Percentiles rank a stretch among this genome's conserved stretches.
These are phyloP conservation scores for Fusarium sp. DNA, from an alignment of 2,329 filamentous ascomycete genomes.

Conservation along the genomic window DNA sequence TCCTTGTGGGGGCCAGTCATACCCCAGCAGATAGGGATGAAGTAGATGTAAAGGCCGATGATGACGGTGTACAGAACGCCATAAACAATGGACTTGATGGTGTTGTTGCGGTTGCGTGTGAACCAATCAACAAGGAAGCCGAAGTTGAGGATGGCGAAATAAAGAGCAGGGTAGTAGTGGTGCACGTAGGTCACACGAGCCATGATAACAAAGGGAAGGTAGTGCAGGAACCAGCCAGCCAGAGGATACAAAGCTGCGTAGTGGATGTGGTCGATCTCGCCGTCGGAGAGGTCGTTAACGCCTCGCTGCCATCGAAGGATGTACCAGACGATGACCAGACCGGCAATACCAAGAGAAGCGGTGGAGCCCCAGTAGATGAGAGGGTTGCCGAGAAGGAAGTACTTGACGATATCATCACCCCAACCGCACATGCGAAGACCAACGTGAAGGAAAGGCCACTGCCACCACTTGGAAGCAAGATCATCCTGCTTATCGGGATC, in stretches of 20 bases:
- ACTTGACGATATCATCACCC: constrained; percentile 96
- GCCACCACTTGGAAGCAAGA: constrained; percentile 95
- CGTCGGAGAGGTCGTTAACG: constrained; percentile 81
- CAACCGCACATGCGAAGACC: constrained; percentile 98
- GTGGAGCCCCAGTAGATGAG: constrained; percentile 96
- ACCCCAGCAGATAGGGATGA: constrained; percentile 95
- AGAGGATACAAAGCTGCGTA: constrained; percentile 92
- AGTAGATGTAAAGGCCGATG: constrained; percentile 86
- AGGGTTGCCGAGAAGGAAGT: constrained; percentile 97
- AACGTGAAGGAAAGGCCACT: constrained; percentile 96
- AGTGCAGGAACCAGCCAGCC: constrained; percentile 95
- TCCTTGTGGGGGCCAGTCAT: constrained; percentile 88
- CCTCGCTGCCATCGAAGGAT: constrained; percentile 95
- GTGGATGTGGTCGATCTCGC: constrained; percentile 92
- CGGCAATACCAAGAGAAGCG: constrained; percentile 78
- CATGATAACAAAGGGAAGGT: constrained; percentile 96
- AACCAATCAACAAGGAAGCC: constrained; percentile 92
- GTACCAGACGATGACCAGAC: constrained; percentile 82
- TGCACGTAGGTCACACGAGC: constrained; percentile 98
- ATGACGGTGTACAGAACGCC: constrained; percentile 76
- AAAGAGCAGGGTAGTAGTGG: constrained; percentile 98
- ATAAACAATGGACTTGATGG: constrained; percentile 76
- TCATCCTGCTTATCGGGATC: constrained; percentile 99
- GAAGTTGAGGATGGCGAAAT: constrained; percentile 91
- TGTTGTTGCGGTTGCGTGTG: constrained; percentile 72